Base-by-base conservation (phyloP, 208 protist genomes). In the Acanthamoeba sp. region DNA sequence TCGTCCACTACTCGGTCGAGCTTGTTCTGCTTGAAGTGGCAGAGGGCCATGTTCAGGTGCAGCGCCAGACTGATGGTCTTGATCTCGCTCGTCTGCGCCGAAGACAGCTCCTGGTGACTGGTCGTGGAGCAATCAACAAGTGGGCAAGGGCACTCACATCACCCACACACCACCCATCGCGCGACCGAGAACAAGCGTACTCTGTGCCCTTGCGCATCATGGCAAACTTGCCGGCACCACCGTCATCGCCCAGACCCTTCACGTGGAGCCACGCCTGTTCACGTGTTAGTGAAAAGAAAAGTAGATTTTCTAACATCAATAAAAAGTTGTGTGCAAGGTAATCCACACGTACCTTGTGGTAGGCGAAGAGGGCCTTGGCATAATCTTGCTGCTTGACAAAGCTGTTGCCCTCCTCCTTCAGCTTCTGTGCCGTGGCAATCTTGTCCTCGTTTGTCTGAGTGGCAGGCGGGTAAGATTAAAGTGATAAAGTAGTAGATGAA, bases 1-100 rank as follows among this genome's bases (percentile, higher is more conserved):
- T 84, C 73, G 42, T 84, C 73, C 24, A 84, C 32, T 2, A 84
- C 73, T 84, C 73, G 73, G 24, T 84, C 73, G 24, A 84, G 9
- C 73, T 84, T 84, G 40, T 84, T 50, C n/a, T 84, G 73, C 73
- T 84, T 84, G 40, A 52, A 45, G n/a, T 84, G 73, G 38, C 73
- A 84, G 7, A 84, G 73, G 7, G 73, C 73, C 73, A 84, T 84
- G 73, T 84, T 84, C 38, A 84, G n/a, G 42, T 84, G 73, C 20
- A 84, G 14, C 32, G 73, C 73, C 40, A 84, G 38, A 9, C 40
- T 84, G 22, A 84, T 22, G 40, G 38, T 2, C 73, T 84, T 84
- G 32, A 84, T 52, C 27, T 45, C 42, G 42, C 40, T 84, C 38
- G 34, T 52, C 73, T 84, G 73, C 2, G 22, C 73, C 12, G 73